These are phyloP conservation scores for Dactylellina cionopaga DNA, from an alignment of 2,329 filamentous ascomycete genomes.

Conservation along the genomic window DNA sequence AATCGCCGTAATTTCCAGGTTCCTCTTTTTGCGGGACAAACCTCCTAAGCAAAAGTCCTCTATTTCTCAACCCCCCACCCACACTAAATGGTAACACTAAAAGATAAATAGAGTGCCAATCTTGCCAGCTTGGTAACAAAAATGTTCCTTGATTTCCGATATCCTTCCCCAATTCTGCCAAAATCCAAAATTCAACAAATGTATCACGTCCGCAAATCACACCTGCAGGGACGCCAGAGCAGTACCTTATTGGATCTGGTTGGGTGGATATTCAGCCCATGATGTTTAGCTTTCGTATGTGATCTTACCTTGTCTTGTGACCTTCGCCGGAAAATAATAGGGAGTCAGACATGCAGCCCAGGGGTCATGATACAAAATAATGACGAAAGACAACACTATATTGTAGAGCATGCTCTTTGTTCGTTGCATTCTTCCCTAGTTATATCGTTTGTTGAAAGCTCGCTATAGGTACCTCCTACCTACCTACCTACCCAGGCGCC, in stretches of 20 bases:
- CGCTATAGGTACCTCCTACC: no score
- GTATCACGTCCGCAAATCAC: conserved; percentile 32
- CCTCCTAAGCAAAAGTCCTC: no score
- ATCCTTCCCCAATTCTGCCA: conserved; percentile 19
- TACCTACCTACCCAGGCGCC: not conserved
- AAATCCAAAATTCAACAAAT: conserved; percentile 34
- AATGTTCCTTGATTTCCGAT: conserved; percentile 27
- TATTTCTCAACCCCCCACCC: not conserved
- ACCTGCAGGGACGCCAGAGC: conserved; percentile 30
- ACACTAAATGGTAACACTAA: not conserved
- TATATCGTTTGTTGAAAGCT: no score
- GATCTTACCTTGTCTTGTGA: conserved; percentile 27
- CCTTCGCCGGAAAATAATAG: no score
- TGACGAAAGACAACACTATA: no score
- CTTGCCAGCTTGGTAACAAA: not conserved
- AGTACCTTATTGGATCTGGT: conserved; percentile 19
- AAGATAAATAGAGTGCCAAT: not conserved
- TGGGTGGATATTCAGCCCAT: not conserved
- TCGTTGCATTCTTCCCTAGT: no score
- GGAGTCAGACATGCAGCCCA: no score
- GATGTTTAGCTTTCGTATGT: not conserved
- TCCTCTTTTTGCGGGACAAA: no score
- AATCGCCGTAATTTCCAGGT: no score
- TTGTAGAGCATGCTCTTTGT: no score
- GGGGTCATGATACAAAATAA: no score